phyloP scores from a whole-genome alignment of 1,284 basidiomycete species.

The Earliella scabrosa region DNA sequence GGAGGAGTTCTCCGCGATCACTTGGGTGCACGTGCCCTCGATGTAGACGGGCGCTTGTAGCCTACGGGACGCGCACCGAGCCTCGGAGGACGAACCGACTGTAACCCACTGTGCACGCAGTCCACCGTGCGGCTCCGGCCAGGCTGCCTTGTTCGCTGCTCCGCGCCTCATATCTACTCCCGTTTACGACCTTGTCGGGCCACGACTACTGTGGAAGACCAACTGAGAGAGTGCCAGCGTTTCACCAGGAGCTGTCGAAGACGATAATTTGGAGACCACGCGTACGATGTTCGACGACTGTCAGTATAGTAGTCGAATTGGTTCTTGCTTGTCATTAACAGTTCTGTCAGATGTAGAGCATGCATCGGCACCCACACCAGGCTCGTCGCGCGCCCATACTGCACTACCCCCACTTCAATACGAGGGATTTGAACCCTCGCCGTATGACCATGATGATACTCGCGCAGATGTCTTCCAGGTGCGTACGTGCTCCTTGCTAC shows the following conservation, averaged over 20 bases:
- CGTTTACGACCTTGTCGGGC: too few species aligned
- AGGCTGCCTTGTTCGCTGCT: background rate
- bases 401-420: constrained; percentile 70
- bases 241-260: too few species aligned
- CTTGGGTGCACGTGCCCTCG: background rate
- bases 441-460: constrained; percentile 55
- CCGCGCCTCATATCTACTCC: too few species aligned
- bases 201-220: too few species aligned
- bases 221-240: too few species aligned
- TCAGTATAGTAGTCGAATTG: constrained; percentile 42
- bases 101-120: background rate
- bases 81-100: too few species aligned
- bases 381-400: constrained; percentile 40
- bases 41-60: too few species aligned
- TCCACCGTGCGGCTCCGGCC: background rate
- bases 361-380: constrained; percentile 55
- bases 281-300: constrained; percentile 83
- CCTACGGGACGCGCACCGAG: too few species aligned
- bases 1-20: too few species aligned
- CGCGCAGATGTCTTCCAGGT: constrained; percentile 49
- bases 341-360: constrained; percentile 79
- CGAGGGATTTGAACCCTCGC: constrained; percentile 85
- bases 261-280: too few species aligned
- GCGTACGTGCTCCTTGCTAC: background rate
- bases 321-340: background rate